Base-by-base conservation (phyloP, 371 early-diverging fungal genomes). In the Entomophthora muscae region DNA sequence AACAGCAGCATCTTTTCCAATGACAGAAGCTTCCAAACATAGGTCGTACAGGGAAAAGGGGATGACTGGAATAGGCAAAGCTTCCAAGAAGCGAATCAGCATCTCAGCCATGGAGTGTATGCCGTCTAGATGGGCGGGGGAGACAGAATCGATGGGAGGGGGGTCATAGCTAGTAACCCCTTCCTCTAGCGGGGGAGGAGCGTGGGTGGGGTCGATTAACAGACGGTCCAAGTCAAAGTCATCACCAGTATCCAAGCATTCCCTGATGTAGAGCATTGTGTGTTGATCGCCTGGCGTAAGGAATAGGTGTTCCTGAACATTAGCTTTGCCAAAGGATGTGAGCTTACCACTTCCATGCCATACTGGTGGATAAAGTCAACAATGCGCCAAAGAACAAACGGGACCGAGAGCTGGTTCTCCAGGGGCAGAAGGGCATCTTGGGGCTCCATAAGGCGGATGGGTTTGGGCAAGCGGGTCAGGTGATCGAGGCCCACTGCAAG, bases 221-320 rank as follows among this genome's bases (percentile, higher is more conserved):
- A 83, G 68, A 0, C 72, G 64, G 1, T 69, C 71, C 1, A 81
- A 66, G 66, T 90, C 86, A 66, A 92, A 86, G 27, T 77, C 77
- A 24, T 74, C 77, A 7, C 86, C 90, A 1, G 81, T 78, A 65
- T 95, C 93, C n/a, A 95, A 71, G 59, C 89, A 91, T 32, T 89
- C 83, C 3, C 83, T 74, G 24, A 93, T 80, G 64, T 83, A 83
- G 1, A 80, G 77, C 29, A 82, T 79, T 1, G 88, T 68, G 0
- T 66, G 64, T 2, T 78, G 75, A 68, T 91, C 88, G 2, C 89
- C 90, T 31, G 76, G 72, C 27, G 77, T 72, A 62, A 80, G 66
- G 66, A 91, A 91, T 54, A 91, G 67, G 32, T 83, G 76, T 65
- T 76, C 75, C 79, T 82, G 65, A 51, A 12, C n/a, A 51, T 2